A percentile compares a stretch with the other conserved stretches of the same genome.
These are phyloP conservation scores for Mycena indigotica DNA, from an alignment of 768 basidiomycete species.

Conservation along the genomic window DNA sequence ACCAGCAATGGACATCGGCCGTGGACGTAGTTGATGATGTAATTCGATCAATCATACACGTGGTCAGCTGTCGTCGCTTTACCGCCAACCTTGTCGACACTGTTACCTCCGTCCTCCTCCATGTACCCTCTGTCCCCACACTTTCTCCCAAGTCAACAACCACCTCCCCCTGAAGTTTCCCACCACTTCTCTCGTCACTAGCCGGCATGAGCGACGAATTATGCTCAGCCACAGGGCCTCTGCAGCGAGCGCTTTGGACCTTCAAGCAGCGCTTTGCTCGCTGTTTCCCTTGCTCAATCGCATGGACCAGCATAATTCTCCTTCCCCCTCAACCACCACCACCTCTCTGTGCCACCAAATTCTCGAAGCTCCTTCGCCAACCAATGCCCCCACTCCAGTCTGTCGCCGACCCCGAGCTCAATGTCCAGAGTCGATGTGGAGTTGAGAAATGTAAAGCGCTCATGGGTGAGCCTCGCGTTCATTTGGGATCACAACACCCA, in stretches of 20 bases:
- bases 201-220: no score
- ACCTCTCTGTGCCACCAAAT: not conserved
- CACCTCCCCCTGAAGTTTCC: not conserved
- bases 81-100: not conserved
- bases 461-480: conserved; percentile 32
- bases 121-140: not conserved
- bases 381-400: not conserved
- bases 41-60: no score
- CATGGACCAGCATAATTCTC: not conserved
- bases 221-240: no score
- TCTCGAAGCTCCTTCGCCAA: no score
- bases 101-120: not conserved
- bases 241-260: not conserved
- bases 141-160: not conserved
- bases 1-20: no score
- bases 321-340: not conserved
- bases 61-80: not conserved
- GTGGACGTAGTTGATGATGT: no score
- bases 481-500: not conserved
- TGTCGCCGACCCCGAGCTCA: not conserved
- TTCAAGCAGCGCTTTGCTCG: not conserved
- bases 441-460: not conserved
- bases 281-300: not conserved
- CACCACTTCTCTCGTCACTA: no score
- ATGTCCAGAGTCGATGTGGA: not conserved